Percentiles rank a stretch among this genome's conserved stretches.
These are phyloP conservation scores for Suhomyces sp. DNA, from an alignment of 805 yeast species.

Conservation along the genomic window DNA sequence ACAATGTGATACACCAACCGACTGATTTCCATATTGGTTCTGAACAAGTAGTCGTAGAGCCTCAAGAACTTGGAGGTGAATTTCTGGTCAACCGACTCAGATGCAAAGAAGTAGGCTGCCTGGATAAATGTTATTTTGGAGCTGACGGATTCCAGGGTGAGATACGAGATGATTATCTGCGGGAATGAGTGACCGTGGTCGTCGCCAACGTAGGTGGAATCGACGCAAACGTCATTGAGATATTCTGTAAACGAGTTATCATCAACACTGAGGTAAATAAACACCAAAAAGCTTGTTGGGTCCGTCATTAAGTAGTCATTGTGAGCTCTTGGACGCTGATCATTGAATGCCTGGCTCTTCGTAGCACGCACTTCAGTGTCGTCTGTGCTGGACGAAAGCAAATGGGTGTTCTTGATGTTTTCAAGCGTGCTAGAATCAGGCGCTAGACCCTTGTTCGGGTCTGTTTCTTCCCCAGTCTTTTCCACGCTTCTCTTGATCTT, in stretches of 20 bases:
- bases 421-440: not conserved
- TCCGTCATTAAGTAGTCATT: not conserved
- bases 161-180: constrained; percentile 22
- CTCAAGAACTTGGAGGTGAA: constrained; percentile 30
- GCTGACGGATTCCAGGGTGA: constrained; percentile 16
- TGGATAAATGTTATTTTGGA: constrained; percentile 24
- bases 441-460: not conserved
- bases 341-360: not conserved
- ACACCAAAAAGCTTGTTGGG: constrained; percentile 18
- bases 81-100: constrained; percentile 25
- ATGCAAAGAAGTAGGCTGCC: constrained; percentile 29
- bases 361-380: not conserved
- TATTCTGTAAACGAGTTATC: constrained; percentile 23
- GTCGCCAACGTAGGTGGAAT: constrained; percentile 10
- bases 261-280: constrained; percentile 29
- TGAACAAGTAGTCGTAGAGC: constrained; percentile 26
- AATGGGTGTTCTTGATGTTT: not conserved
- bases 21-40: constrained; percentile 17
- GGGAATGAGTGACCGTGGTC: constrained; percentile 25
- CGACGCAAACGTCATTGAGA: constrained; percentile 20
- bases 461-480: not conserved
- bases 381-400: not conserved
- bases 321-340: not conserved
- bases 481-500: not conserved
- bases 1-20: constrained; percentile 30